Evolutionary conservation across 2,329 filamentous ascomycete species (phyloP).

Genomic region (Penicillium rolfsii): DNA sequence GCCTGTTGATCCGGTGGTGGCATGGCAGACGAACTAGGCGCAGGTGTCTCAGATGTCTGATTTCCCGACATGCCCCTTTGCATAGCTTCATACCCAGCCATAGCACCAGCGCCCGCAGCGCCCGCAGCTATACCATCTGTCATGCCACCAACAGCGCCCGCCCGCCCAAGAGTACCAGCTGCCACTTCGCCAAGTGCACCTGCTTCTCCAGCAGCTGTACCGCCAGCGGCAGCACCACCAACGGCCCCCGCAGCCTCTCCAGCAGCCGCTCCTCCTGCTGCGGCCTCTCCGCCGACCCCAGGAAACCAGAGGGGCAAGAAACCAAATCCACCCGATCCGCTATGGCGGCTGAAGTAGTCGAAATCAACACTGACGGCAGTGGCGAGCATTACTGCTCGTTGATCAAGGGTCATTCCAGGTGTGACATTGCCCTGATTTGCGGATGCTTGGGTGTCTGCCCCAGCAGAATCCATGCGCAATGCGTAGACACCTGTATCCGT

Average conservation of each 20-base stretch:
- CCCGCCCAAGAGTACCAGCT: slow-evolving; percentile 28
- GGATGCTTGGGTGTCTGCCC: slow-evolving; percentile 43
- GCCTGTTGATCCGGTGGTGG: slow-evolving; percentile 23
- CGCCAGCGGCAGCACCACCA: slow-evolving; percentile 35
- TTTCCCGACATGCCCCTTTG: slow-evolving; percentile 52
- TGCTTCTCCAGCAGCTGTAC: slow-evolving; percentile 43
- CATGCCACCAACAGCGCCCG: slow-evolving; percentile 47
- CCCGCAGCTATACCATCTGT: slow-evolving; percentile 48
- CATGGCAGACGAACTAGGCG: slow-evolving; percentile 23
- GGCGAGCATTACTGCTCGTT: slow-evolving; percentile 67
- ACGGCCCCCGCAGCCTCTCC: slow-evolving; percentile 45
- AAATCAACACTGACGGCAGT: slow-evolving; percentile 68
- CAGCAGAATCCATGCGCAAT: slow-evolving; percentile 65
- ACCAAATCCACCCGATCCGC: slow-evolving; percentile 50
- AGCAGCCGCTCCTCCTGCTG: slow-evolving; percentile 44
- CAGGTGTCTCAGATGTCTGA: slow-evolving; percentile 19
- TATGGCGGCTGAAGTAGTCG: slow-evolving; percentile 68
- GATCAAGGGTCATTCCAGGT: slow-evolving; percentile 65
- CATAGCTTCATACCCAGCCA: slow-evolving; percentile 68
- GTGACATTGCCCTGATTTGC: slow-evolving; percentile 26
- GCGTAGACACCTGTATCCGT: slow-evolving; percentile 69
- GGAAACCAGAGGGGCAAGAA: slow-evolving; percentile 60
- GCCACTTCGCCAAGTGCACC: slow-evolving; percentile 37
- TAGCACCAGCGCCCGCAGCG: slow-evolving; percentile 59
- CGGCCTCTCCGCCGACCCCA: slow-evolving; percentile 46